A percentile compares a stretch with the other conserved stretches of the same genome.
Conservation (phyloP, 805 yeast species). For the Isabelozyma rhagii region DNA sequence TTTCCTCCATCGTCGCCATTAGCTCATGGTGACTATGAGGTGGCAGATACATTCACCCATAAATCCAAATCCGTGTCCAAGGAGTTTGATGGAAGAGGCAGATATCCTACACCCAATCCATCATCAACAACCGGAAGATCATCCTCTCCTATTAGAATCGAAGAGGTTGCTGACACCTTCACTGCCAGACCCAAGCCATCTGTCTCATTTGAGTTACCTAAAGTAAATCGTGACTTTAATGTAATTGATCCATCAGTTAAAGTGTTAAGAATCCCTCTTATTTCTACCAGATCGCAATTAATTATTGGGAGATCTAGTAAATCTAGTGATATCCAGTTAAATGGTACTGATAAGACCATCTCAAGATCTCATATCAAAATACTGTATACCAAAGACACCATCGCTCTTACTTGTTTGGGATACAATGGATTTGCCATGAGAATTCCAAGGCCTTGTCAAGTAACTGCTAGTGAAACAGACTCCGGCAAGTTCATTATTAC, state of each 20-base stretch:
- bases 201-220: slow-evolving; percentile 6
- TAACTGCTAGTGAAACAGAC: slow-evolving; percentile 18
- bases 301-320: slow-evolving; percentile 69
- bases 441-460: slow-evolving; percentile 50
- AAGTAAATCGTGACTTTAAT: slow-evolving; percentile 32
- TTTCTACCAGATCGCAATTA: slow-evolving; percentile 33
- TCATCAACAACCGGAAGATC: slow-evolving; percentile 46
- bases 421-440: slow-evolving; percentile 73
- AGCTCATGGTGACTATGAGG: slow-evolving; percentile 11
- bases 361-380: slow-evolving; percentile 66
- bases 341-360: slow-evolving; percentile 50
- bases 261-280: slow-evolving; percentile 38
- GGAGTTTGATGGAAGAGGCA: slow-evolving; percentile 10
- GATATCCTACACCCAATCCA: slow-evolving; percentile 72
- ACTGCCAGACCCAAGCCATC: slow-evolving; percentile 5
- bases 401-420: slow-evolving; percentile 71
- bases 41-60: background rate
- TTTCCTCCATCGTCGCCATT: slow-evolving; percentile 56
- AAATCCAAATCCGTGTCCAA: slow-evolving; percentile 2
- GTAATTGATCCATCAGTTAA: slow-evolving; percentile 29
- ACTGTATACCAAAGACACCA: slow-evolving; percentile 38
- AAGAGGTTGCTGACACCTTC: background rate
- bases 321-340: slow-evolving; percentile 49
- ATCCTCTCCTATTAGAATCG: slow-evolving; percentile 32
- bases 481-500: slow-evolving; percentile 17